Evolutionary conservation across 768 basidiomycete species (phyloP).

Genomic region (Leccinum uliginosum): DNA sequence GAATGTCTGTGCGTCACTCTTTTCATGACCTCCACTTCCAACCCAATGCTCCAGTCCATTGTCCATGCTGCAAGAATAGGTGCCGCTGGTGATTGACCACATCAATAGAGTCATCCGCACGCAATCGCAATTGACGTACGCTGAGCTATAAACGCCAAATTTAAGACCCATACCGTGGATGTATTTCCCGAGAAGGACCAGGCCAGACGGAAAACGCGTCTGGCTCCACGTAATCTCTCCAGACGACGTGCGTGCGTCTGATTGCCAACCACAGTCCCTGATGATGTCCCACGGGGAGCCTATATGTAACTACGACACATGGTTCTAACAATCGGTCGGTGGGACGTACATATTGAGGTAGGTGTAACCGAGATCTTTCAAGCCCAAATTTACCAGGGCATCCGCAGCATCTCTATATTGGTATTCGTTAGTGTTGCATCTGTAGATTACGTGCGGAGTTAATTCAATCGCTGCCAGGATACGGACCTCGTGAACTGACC

Average conservation of each 20-base stretch:
- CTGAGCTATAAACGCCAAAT: slow-evolving; percentile 9
- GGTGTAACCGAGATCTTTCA: slow-evolving; percentile 5
- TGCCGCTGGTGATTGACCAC: background rate
- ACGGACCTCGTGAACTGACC: background rate
- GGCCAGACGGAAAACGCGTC: slow-evolving; percentile 10
- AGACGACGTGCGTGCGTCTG: background rate
- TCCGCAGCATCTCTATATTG: slow-evolving; percentile 4
- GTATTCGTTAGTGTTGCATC: slow-evolving; percentile 4
- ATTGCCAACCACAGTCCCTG: slow-evolving; percentile 15
- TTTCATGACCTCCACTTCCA: slow-evolving; percentile 10
- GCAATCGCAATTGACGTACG: slow-evolving; percentile 2
- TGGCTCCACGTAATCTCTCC: slow-evolving; percentile 6
- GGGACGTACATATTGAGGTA: slow-evolving; percentile 10
- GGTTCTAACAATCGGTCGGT: background rate
- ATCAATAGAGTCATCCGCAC: background rate
- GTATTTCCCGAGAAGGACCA: slow-evolving; percentile 7
- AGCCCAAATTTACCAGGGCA: slow-evolving; percentile 1
- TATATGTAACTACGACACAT: background rate
- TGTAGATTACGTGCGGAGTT: background rate
- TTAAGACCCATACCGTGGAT: slow-evolving; percentile 7
- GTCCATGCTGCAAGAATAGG: slow-evolving; percentile 1
- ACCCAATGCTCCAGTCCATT: background rate
- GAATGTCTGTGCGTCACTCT: slow-evolving; percentile 4
- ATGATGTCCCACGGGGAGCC: background rate
- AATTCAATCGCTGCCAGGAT: background rate